Evolutionary conservation across 2,329 filamentous ascomycete genomes (phyloP).

Genomic region (Westerdykella ornata): DNA sequence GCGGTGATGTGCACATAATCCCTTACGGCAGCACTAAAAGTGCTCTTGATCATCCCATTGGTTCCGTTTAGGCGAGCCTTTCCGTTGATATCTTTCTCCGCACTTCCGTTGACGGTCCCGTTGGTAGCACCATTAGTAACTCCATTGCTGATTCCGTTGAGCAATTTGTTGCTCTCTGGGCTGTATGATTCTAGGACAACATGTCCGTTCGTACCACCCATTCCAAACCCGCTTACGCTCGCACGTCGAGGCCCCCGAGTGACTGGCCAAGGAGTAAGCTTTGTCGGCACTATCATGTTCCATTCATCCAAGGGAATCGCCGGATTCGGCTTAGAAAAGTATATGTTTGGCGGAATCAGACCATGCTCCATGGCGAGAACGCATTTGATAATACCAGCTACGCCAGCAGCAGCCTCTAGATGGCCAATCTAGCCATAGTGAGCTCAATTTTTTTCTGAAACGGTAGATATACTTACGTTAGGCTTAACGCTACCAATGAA

Average conservation of each 20-base stretch:
- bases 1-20: no score
- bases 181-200: neutral
- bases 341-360: conserved; percentile 14
- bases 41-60: no score
- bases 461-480: no score
- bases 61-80: no score
- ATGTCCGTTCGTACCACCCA: conserved; percentile 15
- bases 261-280: neutral
- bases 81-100: no score
- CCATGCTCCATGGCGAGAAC: conserved; percentile 28
- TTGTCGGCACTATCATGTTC: conserved; percentile 14
- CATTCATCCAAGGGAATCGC: no score
- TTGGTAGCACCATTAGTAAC: no score
- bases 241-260: conserved; percentile 10
- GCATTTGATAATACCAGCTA: conserved; percentile 23
- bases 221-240: conserved; percentile 24
- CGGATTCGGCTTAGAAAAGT: neutral
- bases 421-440: no score
- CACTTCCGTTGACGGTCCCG: no score
- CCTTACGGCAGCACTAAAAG: no score
- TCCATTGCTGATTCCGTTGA: no score
- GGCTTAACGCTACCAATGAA: neutral
- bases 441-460: no score
- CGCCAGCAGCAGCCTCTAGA: conserved; percentile 15
- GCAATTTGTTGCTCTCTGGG: neutral